phyloP scores from a whole-genome alignment of 352 stramenopile species.

The Pythium plurisporium region DNA sequence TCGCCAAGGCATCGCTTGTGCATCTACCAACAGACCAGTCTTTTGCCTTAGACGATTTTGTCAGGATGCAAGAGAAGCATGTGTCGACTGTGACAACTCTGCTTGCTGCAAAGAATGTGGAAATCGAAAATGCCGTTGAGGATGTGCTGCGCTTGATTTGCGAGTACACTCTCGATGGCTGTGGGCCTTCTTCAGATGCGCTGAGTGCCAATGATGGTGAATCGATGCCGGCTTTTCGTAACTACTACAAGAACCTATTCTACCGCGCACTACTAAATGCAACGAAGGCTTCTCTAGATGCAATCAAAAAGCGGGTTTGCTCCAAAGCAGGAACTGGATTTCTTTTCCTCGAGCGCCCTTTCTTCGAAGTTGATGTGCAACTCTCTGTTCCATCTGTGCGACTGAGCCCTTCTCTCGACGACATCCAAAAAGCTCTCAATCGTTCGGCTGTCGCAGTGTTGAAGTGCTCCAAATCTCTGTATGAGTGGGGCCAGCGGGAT shows the following conservation, averaged over 20 bases:
- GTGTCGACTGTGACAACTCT: conserved; percentile 89
- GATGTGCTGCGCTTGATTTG: conserved; percentile 96
- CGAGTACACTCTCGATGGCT: conserved; percentile 93
- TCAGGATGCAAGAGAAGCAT: conserved; percentile 95
- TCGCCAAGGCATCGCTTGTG: conserved; percentile 97
- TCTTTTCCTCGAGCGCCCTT: conserved; percentile 91
- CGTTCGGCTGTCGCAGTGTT: conserved; percentile 95
- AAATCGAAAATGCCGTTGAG: conserved; percentile 97
- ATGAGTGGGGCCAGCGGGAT: conserved; percentile 92
- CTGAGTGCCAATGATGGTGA: conserved; percentile 83
- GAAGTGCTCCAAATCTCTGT: conserved; percentile 94
- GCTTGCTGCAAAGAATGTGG: conserved; percentile 97
- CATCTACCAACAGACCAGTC: conserved; percentile 95
- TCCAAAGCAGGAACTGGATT: conserved; percentile 86
- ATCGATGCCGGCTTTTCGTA: conserved; percentile 94
- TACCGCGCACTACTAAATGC: conserved; percentile 97
- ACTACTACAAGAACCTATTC: conserved; percentile 99
- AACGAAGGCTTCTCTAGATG: conserved; percentile 98
- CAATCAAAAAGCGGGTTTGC: conserved; percentile 97
- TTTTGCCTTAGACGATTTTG: conserved; percentile 98
- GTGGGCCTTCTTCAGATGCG: conserved; percentile 52
- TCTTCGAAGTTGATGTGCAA: conserved; percentile 98
- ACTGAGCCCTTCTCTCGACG: conserved; percentile 94
- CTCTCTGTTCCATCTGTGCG: conserved; percentile 92
- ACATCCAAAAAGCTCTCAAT: conserved; percentile 98